Percentiles rank a stretch among this genome's conserved stretches.
These are phyloP conservation scores for Lentinula boryana DNA, from an alignment of 768 basidiomycete genomes.

Conservation along the genomic window DNA sequence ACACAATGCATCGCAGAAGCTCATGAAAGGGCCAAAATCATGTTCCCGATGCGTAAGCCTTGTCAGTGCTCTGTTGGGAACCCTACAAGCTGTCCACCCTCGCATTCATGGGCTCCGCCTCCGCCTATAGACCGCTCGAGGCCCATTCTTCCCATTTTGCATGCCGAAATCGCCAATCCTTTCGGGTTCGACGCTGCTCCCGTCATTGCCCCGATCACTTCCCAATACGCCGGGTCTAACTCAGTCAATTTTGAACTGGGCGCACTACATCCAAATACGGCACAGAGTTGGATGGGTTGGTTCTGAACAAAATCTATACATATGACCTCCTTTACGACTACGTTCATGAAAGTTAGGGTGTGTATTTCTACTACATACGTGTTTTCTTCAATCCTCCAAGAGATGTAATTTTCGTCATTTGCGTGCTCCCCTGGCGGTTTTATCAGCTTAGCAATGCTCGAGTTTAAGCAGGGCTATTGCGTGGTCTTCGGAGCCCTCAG, in stretches of 20 bases:
- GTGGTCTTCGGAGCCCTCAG: neutral
- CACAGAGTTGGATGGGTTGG: constrained; percentile 44
- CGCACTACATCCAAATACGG: constrained; percentile 33
- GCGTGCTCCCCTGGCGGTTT: neutral
- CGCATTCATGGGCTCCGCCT: constrained; percentile 40
- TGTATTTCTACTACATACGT: neutral
- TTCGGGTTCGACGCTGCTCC: constrained; percentile 16
- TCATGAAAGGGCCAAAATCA: constrained; percentile 34
- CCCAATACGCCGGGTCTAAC: constrained; percentile 36
- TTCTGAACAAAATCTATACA: constrained; percentile 20
- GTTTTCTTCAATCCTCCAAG: neutral
- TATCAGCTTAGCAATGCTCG: neutral
- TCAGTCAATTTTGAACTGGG: constrained; percentile 45
- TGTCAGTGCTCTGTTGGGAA: constrained; percentile 31
- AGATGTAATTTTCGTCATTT: neutral
- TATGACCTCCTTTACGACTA: neutral
- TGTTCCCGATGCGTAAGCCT: constrained; percentile 38
- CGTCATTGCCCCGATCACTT: constrained; percentile 24
- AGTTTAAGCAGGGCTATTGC: neutral
- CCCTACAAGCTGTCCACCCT: constrained; percentile 29
- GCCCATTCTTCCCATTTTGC: constrained; percentile 36
- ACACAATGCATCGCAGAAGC: constrained; percentile 43
- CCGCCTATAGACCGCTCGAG: constrained; percentile 21
- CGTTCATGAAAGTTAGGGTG: neutral
- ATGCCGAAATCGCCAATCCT: constrained; percentile 18